Base-by-base conservation (phyloP, 2,329 filamentous ascomycete genomes). In the Lasiodiplodia hormozganensis region DNA sequence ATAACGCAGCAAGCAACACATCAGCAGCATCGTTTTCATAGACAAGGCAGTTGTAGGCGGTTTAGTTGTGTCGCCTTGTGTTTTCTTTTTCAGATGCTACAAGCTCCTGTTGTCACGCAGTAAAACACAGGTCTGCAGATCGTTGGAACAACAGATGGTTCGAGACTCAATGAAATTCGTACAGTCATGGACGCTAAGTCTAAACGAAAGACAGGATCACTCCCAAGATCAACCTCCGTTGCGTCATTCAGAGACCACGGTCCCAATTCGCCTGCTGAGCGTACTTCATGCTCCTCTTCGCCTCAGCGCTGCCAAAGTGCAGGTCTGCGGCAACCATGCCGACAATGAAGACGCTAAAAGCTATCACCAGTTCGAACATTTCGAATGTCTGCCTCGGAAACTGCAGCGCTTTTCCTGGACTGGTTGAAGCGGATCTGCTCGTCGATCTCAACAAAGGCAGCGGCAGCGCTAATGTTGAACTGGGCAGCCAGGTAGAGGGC, bases 391-490 rank as follows among this genome's bases (percentile, higher is more conserved):
- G 67, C 67, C 25, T 68, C 67, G 14, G 67, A 64, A 21, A 57
- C 36, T 5, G 34, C 34, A n/a, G 66, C 53, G 18, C 21, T 23
- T 16, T 68, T 62, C 49, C 49, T 62, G 21, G 62, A 31, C 38
- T 67, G 52, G 56, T 49, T 51, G 58, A 56, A 53, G 23, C 60
- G 67, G 28, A 80, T 73, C 68, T 79, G 74, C 64, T 70, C 71
- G 69, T 80, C 78, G 49, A 77, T 76, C 70, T 80, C 78, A 56
- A 74, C 76, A 70, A 79, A 69, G 43, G 78, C 78, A 60, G 78
- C 78, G 69, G 79, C 74, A 67, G 78, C 74, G 67, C 75, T 78
- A 72, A 80, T 79, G 70, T 77, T 79, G 74, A 80, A 80, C 40
- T 78, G 78, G 21, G 77, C 76, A 36, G 78, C 78, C 56, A 80